Conservation (phyloP, 345 rosid species). For the Cochlearia excelsa region DNA sequence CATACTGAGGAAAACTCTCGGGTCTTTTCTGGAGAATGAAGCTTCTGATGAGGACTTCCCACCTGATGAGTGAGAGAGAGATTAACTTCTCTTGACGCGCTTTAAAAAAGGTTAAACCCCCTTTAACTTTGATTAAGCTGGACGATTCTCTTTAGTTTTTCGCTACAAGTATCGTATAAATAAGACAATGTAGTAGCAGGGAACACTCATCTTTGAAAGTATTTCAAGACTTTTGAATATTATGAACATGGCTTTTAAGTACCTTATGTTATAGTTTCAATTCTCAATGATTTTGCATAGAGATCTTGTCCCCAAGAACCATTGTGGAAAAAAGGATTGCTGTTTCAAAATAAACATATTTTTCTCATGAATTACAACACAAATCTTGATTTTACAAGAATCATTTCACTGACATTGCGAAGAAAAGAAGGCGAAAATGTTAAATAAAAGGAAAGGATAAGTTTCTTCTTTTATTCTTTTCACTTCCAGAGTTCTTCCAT, state of each 20-base stretch:
- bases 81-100: background rate
- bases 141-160: background rate
- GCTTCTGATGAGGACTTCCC: slow-evolving; percentile 73
- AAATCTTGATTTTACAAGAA: slow-evolving; percentile 30
- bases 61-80: slow-evolving; percentile 48
- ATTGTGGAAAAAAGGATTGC: background rate
- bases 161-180: background rate
- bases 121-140: slow-evolving; percentile 7
- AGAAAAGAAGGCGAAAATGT: slow-evolving; percentile 17
- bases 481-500: slow-evolving; percentile 83
- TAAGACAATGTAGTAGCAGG: background rate
- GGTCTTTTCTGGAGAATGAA: slow-evolving; percentile 55
- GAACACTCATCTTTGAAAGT: slow-evolving; percentile 2
- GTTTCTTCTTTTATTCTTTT: slow-evolving; percentile 30
- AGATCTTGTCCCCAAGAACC: background rate
- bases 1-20: slow-evolving; percentile 70
- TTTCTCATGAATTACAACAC: slow-evolving; percentile 23
- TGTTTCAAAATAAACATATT: slow-evolving; percentile 24
- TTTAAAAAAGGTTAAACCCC: background rate
- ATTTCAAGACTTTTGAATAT: slow-evolving; percentile 9
- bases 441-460: background rate
- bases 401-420: background rate
- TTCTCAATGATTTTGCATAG: no score
- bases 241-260: background rate
- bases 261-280: slow-evolving; percentile 4